Percentiles rank a stretch among this genome's conserved stretches.
These are phyloP conservation scores for Carex cristatella DNA, from an alignment of 176 grass and related monocot species.

Conservation along the genomic window DNA sequence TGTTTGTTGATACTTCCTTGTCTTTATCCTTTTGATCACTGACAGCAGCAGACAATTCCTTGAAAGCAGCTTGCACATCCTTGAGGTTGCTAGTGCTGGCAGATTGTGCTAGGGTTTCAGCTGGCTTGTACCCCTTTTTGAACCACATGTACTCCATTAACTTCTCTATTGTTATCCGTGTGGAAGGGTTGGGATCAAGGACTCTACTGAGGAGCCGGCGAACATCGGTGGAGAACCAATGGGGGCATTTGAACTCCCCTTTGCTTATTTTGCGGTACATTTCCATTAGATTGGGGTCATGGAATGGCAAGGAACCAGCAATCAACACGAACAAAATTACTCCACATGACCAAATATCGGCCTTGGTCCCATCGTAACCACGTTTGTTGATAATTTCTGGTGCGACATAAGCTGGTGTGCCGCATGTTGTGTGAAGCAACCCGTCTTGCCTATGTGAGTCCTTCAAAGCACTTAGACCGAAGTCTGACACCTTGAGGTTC, in stretches of 20 bases:
- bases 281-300: slow-evolving; percentile 76
- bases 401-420: slow-evolving; percentile 81
- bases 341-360: slow-evolving; percentile 88
- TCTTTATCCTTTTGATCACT: slow-evolving; percentile 8
- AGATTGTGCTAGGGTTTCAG: slow-evolving; percentile 25
- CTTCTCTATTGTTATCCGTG: slow-evolving; percentile 57
- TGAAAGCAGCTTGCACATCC: slow-evolving; percentile 69
- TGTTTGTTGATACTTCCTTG: slow-evolving; percentile 13
- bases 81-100: slow-evolving; percentile 33
- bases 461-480: slow-evolving; percentile 57
- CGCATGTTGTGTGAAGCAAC: slow-evolving; percentile 68
- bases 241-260: slow-evolving; percentile 61
- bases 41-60: slow-evolving; percentile 7
- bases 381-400: slow-evolving; percentile 81
- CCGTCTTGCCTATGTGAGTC: slow-evolving; percentile 70
- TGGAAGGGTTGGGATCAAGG: slow-evolving; percentile 66
- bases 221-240: slow-evolving; percentile 55
- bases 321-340: slow-evolving; percentile 83
- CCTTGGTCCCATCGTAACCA: slow-evolving; percentile 86
- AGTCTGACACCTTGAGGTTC: slow-evolving; percentile 82
- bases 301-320: slow-evolving; percentile 80
- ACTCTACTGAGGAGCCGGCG: slow-evolving; percentile 48
- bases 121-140: slow-evolving; percentile 65
- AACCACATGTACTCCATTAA: slow-evolving; percentile 69
- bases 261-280: slow-evolving; percentile 85